phyloP scores from a whole-genome alignment of 768 basidiomycete species.

The Mycena polygramma region DNA sequence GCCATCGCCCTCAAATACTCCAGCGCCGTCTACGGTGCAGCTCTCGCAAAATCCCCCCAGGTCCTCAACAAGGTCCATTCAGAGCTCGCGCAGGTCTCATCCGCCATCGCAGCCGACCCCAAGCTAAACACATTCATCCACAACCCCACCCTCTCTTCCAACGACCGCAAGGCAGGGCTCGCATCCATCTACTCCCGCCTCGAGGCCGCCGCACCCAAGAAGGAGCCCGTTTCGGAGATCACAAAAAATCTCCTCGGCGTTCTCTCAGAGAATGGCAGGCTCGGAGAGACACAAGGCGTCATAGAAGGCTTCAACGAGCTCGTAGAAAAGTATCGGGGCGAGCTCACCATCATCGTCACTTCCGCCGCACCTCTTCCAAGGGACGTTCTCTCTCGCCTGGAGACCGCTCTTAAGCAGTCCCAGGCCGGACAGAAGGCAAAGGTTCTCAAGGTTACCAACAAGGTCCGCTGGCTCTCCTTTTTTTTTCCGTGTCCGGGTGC shows the following conservation, averaged over 20 bases:
- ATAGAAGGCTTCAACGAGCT: conserved; percentile 94
- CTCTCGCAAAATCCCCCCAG: conserved; percentile 85
- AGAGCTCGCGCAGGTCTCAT: conserved; percentile 81
- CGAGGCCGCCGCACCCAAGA: conserved; percentile 72
- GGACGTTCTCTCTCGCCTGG: conserved; percentile 82
- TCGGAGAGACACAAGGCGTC: conserved; percentile 86
- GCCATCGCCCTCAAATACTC: conserved; percentile 88
- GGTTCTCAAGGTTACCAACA: conserved; percentile 90
- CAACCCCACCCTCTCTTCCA: conserved; percentile 92
- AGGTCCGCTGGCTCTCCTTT: conserved; percentile 62
- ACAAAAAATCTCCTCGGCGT: conserved; percentile 93
- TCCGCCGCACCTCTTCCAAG: conserved; percentile 85
- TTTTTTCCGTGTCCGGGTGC: conserved; percentile 16
- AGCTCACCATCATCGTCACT: conserved; percentile 93
- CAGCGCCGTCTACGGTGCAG: conserved; percentile 84
- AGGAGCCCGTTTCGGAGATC: conserved; percentile 84
- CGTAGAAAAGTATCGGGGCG: conserved; percentile 90
- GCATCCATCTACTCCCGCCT: conserved; percentile 74
- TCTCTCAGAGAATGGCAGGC: conserved; percentile 93
- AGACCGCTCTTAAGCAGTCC: conserved; percentile 87
- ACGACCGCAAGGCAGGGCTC: conserved; percentile 81
- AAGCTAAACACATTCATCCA: conserved; percentile 79
- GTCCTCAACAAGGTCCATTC: conserved; percentile 87
- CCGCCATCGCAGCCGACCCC: conserved; percentile 74
- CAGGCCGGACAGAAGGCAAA: conserved; percentile 90